Conservation (phyloP, 441 rosid genomes). For the Capsella rubella region DNA sequence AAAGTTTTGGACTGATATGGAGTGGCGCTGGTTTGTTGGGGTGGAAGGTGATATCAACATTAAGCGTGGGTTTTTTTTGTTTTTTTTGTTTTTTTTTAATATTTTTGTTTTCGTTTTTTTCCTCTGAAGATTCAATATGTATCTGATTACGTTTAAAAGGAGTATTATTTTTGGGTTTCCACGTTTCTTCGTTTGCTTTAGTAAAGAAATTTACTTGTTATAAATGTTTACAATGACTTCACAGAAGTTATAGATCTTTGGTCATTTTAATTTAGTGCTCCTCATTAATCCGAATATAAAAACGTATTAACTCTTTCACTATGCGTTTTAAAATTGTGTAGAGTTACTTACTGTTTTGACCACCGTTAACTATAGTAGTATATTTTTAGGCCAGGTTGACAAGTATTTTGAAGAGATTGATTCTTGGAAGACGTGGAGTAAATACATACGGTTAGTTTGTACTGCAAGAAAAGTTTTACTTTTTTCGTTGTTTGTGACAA, state of each 20-base stretch:
- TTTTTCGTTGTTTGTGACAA: not conserved
- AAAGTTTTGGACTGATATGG: conserved; percentile 17
- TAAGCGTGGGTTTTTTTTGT: conserved; percentile 43
- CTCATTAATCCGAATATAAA: not conserved
- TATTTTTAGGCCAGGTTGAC: too few relatives aligned
- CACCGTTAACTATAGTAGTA: too few relatives aligned
- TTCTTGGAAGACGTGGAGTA: not conserved
- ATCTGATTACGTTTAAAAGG: conserved; percentile 12
- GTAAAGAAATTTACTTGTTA: not conserved
- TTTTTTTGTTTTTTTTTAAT: not conserved
- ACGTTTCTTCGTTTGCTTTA: not conserved
- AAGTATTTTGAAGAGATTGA: not conserved
- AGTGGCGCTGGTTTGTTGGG: conserved; percentile 36
- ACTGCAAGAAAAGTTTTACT: conserved; percentile 33
- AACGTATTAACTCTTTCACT: not conserved
- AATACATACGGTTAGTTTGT: conserved; percentile 7
- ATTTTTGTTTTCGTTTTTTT: not conserved
- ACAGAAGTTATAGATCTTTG: not conserved
- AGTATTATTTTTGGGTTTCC: not conserved
- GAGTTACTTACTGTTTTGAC: not conserved
- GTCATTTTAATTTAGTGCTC: not conserved
- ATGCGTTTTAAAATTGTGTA: not conserved
- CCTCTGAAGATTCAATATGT: not conserved
- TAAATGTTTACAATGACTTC: not conserved
- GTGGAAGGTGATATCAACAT: conserved; percentile 46